Base-by-base conservation (phyloP, 331 rosid species). In the Stylosanthes scabra region DNA sequence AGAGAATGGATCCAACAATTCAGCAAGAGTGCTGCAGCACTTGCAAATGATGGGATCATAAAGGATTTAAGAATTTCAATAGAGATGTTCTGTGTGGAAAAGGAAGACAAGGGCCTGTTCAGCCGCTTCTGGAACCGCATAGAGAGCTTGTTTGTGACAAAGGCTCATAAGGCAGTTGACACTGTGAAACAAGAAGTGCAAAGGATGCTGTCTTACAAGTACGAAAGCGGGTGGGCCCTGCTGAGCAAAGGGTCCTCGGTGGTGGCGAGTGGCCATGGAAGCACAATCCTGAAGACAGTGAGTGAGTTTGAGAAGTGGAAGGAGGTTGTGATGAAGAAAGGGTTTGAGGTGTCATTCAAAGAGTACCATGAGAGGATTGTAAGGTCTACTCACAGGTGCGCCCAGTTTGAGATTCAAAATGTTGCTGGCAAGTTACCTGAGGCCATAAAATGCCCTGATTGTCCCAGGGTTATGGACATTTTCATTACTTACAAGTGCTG, bases 291-390 rank as follows among this genome's bases (percentile, higher is more conserved):
- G 47, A 82, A 72, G 69, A 74, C 83, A 0, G 74, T 85, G 40
- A 66, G 67, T 0, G 88, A 85, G 71, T 85, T 67, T 49, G 88
- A 85, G 3, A 85, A 85, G 67, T 85, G 88, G 88, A 84, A 68
- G 31, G 86, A 67, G 16, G 6, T 44, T 7, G 68, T 72, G 70
- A n/a, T 7, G 0, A 77, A 63, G 40, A 76, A 70, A 3, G 86
- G 86, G 0, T 85, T 76, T 55, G 89, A 85, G 49, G 1, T 57
- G 0, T 39, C 80, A 0, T 82, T 82, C 29, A 82, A 28, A 29
- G 75, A 71, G 12, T 74, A 81, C 61, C 86, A 81, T 25, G 74
- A 65, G 0, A 78, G 6, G 63, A 70, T 78, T 47, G 72, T 52
- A 9, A 46, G 40, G 4, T 3, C 52, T 37, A 71, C 52, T 9